Conservation (phyloP, 345 rosid species). For the Xanthoceras sorbifolium region DNA sequence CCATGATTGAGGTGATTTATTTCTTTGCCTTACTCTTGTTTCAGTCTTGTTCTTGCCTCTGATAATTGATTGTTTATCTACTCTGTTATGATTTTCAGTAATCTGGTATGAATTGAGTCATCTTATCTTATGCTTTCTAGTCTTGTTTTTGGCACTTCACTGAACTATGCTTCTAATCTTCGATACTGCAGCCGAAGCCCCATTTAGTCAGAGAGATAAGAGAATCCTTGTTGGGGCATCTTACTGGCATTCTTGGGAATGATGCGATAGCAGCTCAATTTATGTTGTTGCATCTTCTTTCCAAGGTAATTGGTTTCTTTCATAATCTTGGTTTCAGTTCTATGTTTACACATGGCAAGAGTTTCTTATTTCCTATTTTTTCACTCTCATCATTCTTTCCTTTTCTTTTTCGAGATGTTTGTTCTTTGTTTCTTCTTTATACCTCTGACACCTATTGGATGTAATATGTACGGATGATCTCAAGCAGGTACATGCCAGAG, state of each 20-base stretch:
- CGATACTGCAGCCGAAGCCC: slow-evolving; percentile 55
- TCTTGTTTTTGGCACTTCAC: background rate
- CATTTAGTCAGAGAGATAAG: slow-evolving; percentile 57
- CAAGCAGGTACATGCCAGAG: slow-evolving; percentile 75
- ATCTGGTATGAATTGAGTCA: background rate
- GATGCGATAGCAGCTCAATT: slow-evolving; percentile 75
- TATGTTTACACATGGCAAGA: background rate
- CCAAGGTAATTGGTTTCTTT: slow-evolving; percentile 62
- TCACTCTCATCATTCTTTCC: background rate
- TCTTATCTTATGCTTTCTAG: background rate
- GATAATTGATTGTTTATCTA: background rate
- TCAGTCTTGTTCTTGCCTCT: background rate
- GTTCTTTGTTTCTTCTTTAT: background rate
- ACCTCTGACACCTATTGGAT: background rate
- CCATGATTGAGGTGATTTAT: slow-evolving; percentile 57
- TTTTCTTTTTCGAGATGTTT: background rate
- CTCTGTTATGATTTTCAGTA: background rate
- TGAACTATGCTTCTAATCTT: background rate
- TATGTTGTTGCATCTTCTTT: slow-evolving; percentile 77
- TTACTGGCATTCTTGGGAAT: slow-evolving; percentile 72
- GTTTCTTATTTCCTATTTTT: background rate
- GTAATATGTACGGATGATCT: background rate
- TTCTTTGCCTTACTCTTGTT: background rate
- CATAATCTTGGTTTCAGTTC: slow-evolving; percentile 7
- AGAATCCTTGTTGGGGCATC: slow-evolving; percentile 66